A percentile compares a stretch with the other conserved stretches of the same genome.
phyloP scores from a whole-genome alignment of 768 basidiomycete genomes.

The Leccinum boreale region DNA sequence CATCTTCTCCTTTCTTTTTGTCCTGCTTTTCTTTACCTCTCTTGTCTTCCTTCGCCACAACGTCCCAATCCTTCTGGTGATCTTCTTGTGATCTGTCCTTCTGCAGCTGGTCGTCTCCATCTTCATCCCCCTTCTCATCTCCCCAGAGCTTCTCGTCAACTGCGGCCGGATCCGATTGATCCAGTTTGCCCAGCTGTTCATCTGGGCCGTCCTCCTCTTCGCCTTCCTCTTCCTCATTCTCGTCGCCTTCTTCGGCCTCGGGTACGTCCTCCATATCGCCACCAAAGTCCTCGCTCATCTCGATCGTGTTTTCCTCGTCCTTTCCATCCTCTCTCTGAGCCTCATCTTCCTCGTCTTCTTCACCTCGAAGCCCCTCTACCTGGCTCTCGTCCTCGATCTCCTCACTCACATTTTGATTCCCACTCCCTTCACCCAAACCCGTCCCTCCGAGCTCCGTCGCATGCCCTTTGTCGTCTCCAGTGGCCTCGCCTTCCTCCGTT shows the following conservation, averaged over 20 bases:
- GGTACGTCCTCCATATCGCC: conserved; percentile 83
- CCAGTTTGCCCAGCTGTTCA: conserved; percentile 80
- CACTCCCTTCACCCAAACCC: conserved; percentile 86
- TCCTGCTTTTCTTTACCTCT: conserved; percentile 30
- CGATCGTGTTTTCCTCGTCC: conserved; percentile 75
- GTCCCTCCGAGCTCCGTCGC: conserved; percentile 63
- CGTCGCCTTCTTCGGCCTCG: conserved; percentile 43
- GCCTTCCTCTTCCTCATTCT: conserved; percentile 48
- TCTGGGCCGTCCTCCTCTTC: conserved; percentile 58
- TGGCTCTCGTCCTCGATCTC: conserved; percentile 97
- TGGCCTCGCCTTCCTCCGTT: conserved; percentile 50
- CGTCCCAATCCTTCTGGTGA: conserved; percentile 54
- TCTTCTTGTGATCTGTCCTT: conserved; percentile 55
- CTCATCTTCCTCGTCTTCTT: conserved; percentile 40
- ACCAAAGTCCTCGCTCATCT: conserved; percentile 89
- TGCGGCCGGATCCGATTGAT: conserved; percentile 75
- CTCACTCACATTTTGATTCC: conserved; percentile 84
- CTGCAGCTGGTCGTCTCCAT: conserved; percentile 50
- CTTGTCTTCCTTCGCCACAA: conserved; percentile 75
- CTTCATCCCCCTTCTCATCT: conserved; percentile 64
- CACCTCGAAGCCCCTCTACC: conserved; percentile 86
- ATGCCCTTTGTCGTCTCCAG: conserved; percentile 39
- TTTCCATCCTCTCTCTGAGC: conserved; percentile 38
- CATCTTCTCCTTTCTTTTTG: conserved; percentile 32
- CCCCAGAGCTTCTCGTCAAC: conserved; percentile 99